Percentiles rank a stretch among this genome's conserved stretches.
Evolutionary conservation across 805 yeast species (phyloP).

Genomic region (Scheffersomyces ergatensis): DNA sequence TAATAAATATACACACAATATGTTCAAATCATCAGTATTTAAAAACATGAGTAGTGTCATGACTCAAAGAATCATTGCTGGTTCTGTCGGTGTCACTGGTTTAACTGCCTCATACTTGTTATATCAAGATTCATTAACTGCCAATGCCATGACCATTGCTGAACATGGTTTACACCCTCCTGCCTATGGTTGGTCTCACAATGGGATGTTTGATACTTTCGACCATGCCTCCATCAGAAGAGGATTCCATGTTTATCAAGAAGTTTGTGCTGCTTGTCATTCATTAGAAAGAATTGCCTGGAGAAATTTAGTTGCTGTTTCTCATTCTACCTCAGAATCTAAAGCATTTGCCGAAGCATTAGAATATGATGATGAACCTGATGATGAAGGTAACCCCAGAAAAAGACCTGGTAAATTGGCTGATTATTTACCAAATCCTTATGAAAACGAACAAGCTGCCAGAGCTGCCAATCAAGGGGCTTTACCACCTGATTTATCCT

Average conservation of each 20-base stretch:
- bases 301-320: constrained; percentile 97
- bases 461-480: constrained; percentile 99
- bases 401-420: constrained; percentile 98
- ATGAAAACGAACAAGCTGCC: constrained; percentile 97
- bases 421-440: constrained; percentile 92
- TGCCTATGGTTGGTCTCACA: constrained; percentile 88
- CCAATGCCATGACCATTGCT: constrained; percentile 96
- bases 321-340: constrained; percentile 87
- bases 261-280: constrained; percentile 99
- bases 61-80: constrained; percentile 53
- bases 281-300: constrained; percentile 95
- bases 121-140: constrained; percentile 82
- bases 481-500: constrained; percentile 94
- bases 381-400: constrained; percentile 95
- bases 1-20: no score
- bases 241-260: constrained; percentile 98
- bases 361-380: constrained; percentile 96
- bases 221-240: constrained; percentile 97
- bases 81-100: constrained; percentile 72
- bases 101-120: constrained; percentile 76
- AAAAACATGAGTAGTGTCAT: constrained; percentile 12
- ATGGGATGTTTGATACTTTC: constrained; percentile 84
- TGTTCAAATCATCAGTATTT: constrained; percentile 15
- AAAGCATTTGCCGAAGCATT: constrained; percentile 93
- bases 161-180: constrained; percentile 99